Percentiles rank a stretch among this genome's conserved stretches.
phyloP scores from a whole-genome alignment of 331 rosid species.

The Spiraea crenata region DNA sequence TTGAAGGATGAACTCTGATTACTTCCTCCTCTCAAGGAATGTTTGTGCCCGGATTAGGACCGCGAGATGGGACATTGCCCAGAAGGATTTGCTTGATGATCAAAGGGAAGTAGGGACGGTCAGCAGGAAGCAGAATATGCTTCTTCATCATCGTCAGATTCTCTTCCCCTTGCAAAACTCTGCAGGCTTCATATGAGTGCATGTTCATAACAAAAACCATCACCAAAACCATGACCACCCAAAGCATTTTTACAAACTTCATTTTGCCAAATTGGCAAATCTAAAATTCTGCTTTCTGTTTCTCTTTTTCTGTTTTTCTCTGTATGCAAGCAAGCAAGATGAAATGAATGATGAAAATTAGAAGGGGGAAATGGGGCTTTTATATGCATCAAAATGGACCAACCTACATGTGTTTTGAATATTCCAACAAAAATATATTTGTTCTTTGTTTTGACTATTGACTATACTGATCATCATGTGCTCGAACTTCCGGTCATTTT shows the following conservation, averaged over 20 bases:
- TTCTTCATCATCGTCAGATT: not conserved
- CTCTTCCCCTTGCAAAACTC: not conserved
- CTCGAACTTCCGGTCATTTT: too few species aligned
- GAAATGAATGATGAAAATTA: not conserved
- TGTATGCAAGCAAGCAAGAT: not conserved
- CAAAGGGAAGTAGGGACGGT: not conserved
- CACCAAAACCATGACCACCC: not conserved
- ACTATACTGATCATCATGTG: not conserved
- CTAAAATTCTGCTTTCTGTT: not conserved
- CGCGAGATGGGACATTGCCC: not conserved
- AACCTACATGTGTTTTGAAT: not conserved
- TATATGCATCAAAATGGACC: not conserved
- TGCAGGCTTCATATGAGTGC: constrained; percentile 9
- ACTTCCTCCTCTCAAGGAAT: not conserved
- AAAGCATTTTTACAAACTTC: constrained; percentile 4
- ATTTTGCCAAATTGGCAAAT: not conserved
- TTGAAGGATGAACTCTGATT: not conserved
- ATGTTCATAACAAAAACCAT: constrained; percentile 6
- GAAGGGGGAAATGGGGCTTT: not conserved
- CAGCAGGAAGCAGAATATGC: not conserved
- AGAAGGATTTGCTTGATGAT: not conserved
- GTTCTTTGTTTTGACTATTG: not conserved
- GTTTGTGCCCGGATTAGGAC: not conserved
- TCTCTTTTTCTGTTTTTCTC: not conserved
- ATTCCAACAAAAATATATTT: not conserved